These are phyloP conservation scores for Allium fistulosum DNA, from an alignment of 106 monocot species.

Conservation along the genomic window DNA sequence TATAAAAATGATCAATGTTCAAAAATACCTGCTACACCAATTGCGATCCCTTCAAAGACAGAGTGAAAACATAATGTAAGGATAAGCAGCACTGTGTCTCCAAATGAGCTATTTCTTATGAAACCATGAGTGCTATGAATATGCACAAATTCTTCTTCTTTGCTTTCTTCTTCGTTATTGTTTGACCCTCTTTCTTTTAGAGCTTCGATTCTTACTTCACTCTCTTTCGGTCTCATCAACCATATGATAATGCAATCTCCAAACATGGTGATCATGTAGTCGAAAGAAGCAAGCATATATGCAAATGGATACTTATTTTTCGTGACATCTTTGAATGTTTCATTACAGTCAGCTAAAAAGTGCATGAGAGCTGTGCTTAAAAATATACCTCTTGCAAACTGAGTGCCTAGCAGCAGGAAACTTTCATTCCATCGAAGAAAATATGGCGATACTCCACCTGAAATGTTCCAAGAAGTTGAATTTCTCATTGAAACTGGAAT, in stretches of 20 bases:
- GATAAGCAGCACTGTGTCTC: slow-evolving; percentile 57
- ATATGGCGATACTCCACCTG: slow-evolving; percentile 68
- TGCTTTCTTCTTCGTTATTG: neutral
- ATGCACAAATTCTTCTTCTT: neutral
- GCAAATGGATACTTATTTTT: slow-evolving; percentile 51
- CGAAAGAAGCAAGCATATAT: slow-evolving; percentile 66
- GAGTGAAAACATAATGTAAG: slow-evolving; percentile 75
- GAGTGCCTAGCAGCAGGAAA: slow-evolving; percentile 63
- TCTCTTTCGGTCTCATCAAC: slow-evolving; percentile 7
- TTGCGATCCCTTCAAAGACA: slow-evolving; percentile 79
- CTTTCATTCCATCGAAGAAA: slow-evolving; percentile 70
- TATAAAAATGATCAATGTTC: too few species aligned
- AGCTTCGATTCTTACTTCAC: neutral
- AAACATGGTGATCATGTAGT: slow-evolving; percentile 58
- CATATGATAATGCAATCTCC: slow-evolving; percentile 39
- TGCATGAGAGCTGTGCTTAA: slow-evolving; percentile 77
- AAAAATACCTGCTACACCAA: slow-evolving; percentile 60
- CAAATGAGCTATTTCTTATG: slow-evolving; percentile 27
- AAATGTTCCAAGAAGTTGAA: too few species aligned
- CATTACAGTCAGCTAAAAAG: slow-evolving; percentile 57
- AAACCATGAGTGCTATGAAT: neutral
- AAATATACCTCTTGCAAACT: slow-evolving; percentile 78
- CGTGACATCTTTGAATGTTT: slow-evolving; percentile 53
- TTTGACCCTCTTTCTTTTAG: neutral
- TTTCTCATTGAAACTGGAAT: too few species aligned